Percentiles rank a stretch among this genome's conserved stretches.
Evolutionary conservation across 768 basidiomycete species (phyloP).

Genomic region (Lepiota subincarnata): DNA sequence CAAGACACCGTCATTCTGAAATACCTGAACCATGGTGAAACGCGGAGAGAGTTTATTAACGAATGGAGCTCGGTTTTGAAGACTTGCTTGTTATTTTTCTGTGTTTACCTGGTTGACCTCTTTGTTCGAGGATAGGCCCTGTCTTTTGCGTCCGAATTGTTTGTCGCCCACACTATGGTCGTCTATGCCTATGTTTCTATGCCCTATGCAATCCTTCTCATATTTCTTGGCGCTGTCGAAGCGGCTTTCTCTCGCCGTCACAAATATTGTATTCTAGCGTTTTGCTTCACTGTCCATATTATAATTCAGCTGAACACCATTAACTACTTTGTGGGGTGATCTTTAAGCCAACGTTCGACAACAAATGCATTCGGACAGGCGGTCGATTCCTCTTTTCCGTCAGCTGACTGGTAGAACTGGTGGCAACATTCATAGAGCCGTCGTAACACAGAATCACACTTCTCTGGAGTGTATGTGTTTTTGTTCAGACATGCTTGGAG

Average conservation of each 20-base stretch:
- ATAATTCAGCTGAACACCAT: too few species aligned
- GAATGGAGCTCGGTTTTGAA: neutral
- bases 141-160: too few species aligned
- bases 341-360: constrained; percentile 56
- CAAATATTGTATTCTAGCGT: neutral
- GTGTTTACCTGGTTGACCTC: neutral
- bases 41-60: neutral
- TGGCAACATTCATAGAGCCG: constrained; percentile 62
- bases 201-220: neutral
- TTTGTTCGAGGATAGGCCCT: neutral
- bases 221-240: neutral
- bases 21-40: neutral
- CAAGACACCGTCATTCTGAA: neutral
- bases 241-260: neutral
- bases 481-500: constrained; percentile 60
- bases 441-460: constrained; percentile 48
- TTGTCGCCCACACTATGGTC: too few species aligned
- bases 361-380: constrained; percentile 57
- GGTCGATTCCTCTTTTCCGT: constrained; percentile 42
- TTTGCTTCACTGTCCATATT: neutral
- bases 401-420: constrained; percentile 44
- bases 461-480: constrained; percentile 62
- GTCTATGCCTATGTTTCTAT: neutral
- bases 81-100: neutral
- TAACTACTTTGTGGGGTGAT: constrained; percentile 30